Conservation (phyloP, 2,329 filamentous ascomycete genomes). For the Aspergillus glaucus region DNA sequence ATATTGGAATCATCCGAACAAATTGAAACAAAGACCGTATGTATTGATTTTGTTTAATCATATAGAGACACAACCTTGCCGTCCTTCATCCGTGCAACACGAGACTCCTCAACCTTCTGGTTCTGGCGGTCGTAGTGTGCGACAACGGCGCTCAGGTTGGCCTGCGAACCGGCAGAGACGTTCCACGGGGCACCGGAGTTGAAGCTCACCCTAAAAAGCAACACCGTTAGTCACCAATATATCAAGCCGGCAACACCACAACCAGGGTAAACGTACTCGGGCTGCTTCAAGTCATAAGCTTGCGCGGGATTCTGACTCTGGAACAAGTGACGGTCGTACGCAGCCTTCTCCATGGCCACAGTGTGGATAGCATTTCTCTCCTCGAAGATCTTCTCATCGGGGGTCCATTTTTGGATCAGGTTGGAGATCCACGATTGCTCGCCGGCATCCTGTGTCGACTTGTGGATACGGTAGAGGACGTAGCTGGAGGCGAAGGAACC, state of each 20-base stretch:
- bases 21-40: slow-evolving; percentile 9
- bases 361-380: slow-evolving; percentile 56
- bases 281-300: slow-evolving; percentile 52
- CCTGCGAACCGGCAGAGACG: slow-evolving; percentile 54
- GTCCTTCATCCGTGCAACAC: slow-evolving; percentile 42
- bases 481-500: slow-evolving; percentile 38
- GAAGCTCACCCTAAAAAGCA: slow-evolving; percentile 46
- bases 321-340: slow-evolving; percentile 57
- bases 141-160: slow-evolving; percentile 54
- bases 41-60: slow-evolving; percentile 29
- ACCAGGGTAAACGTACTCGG: slow-evolving; percentile 51
- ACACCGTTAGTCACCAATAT: slow-evolving; percentile 4
- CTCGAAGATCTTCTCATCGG: slow-evolving; percentile 48
- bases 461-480: slow-evolving; percentile 37
- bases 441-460: slow-evolving; percentile 32
- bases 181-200: slow-evolving; percentile 60
- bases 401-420: slow-evolving; percentile 51
- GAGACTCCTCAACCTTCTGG: slow-evolving; percentile 51
- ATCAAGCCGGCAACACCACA: not conserved
- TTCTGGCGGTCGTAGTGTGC: slow-evolving; percentile 57
- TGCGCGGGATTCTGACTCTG: slow-evolving; percentile 36
- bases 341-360: slow-evolving; percentile 56
- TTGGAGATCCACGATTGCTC: slow-evolving; percentile 36
- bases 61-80: slow-evolving; percentile 40
- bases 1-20: slow-evolving; percentile 14